Base-by-base conservation (phyloP, 371 early-diverging fungal genomes). In the Mucor saturninus region DNA sequence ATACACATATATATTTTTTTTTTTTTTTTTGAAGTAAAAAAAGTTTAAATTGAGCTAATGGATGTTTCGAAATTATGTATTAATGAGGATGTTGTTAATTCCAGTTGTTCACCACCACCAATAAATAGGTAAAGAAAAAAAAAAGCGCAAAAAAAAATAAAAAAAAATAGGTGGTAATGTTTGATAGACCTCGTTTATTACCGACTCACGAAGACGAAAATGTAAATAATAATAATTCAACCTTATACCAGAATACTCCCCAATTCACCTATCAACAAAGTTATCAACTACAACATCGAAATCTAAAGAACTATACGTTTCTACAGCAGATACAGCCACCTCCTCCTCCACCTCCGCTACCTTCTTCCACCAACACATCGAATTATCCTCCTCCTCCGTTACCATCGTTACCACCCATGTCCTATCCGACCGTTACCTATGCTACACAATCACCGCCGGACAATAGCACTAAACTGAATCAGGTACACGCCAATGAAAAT, bases 61-160 rank as follows among this genome's bases (percentile, higher is more conserved):
- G 62, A 68, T 40, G 59, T 68, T 35, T 68, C 68, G 26, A 53
- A 62, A 68, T 48, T 68, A 32, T 68, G 68, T 50, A 58, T 62
- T 21, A 46, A 53, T 53, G 21, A 42, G 11, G 42, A 42, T 42
- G 42, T 42, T 13, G 55, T 28, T 14, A 38, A 15, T n/a, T 32
- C 61, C 31, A 40, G 30, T 15, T 42, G 7, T 10, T 54, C n/a
- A n/a, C n/a, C 55, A 54, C 39, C 55, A 6, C 35, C 35, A 4
- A 30, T 28, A 28, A 40, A 54, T 5, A 54, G 55, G 55, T 54
- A 40, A 14, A 38, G n/a, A 9, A 10, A 35, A 21, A 38, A 35
- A 9, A 10, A 35, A 7, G 13, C 35, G 14, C 9, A 38, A 38
- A 26, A 54, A 37, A 39, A 38, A 39, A 15, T 8, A 3, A 54